Evolutionary conservation across 495 filamentous ascomycete species (phyloP), one percentile per base, ranked within the genome.

Genomic region (Ascodesmis nigricans): DNA sequence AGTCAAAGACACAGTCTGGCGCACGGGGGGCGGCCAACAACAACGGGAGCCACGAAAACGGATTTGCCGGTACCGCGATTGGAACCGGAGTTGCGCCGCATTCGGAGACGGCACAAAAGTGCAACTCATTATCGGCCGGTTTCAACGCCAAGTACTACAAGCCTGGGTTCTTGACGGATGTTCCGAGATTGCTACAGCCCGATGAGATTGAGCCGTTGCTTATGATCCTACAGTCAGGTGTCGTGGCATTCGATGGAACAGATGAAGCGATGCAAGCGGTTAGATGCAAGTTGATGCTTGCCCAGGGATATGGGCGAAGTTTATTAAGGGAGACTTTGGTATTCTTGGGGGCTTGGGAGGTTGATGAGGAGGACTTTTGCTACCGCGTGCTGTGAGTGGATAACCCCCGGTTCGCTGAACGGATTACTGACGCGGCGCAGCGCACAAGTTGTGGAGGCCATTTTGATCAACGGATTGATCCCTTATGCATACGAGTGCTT

Each of bases 291-390:
- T 66, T 78, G 4, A 55, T 80, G 22, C 57, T 80, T 33, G 71
- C 73, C 0, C 73, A 78, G 45, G 70, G 75, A 37, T 70, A 69
- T 32, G 75, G 75, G 8, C 64, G 75, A 13, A 78, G 75, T 38
- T 51, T 80, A 11, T 56, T 80, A 4, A 62, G 74, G 24, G 75
- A 80, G 33, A 57, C 79, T 21, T 50, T 80, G 16, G 77, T 80
- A 33, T 80, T 80, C 52, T 69, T 80, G 22, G 75, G 74, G 4
- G 75, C 75, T 13, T 80, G 75, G 75, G 75, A 80, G 47, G 60
- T 79, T 10, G 69, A 72, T n/a, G 75, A 80, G 38, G 72, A 76
- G 15, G 74, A 80, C 45, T 60, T 77, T 9, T 80, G 76, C 46
- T 78, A 75, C 55, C 75, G 71, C 47, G 66, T 78, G 57, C 78